Conservation (phyloP, 2,329 filamentous ascomycete species). For the Penicillium decumbens region DNA sequence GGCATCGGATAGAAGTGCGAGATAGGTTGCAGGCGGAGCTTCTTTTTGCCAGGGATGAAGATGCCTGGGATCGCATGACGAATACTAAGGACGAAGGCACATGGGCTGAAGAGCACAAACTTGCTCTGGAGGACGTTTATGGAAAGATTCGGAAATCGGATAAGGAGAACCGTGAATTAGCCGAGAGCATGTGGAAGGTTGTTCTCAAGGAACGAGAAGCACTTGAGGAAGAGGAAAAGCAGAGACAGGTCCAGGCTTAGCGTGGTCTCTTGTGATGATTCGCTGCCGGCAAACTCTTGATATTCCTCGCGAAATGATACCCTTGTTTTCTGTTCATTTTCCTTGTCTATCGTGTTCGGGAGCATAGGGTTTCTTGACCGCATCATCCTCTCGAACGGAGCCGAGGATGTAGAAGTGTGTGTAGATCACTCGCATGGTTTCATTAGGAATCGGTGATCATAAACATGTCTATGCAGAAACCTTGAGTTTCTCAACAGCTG, state of each 20-base stretch:
- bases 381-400: not conserved
- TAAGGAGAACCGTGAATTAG: constrained; percentile 25
- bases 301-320: not conserved
- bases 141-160: constrained; percentile 27
- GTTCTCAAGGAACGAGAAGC: constrained; percentile 37
- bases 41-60: constrained; percentile 38
- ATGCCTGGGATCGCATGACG: constrained; percentile 40
- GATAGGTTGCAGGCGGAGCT: constrained; percentile 29
- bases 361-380: not conserved
- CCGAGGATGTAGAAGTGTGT: not conserved
- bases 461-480: constrained; percentile 51
- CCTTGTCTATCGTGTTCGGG: too few species aligned
- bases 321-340: not conserved
- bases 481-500: constrained; percentile 65
- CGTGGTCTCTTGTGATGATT: not conserved
- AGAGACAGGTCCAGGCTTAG: constrained; percentile 2
- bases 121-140: constrained; percentile 20
- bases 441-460: constrained; percentile 8
- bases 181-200: constrained; percentile 38
- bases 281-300: not conserved
- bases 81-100: constrained; percentile 14
- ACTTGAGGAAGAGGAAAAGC: constrained; percentile 21
- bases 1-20: constrained; percentile 32
- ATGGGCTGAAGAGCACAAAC: constrained; percentile 25
- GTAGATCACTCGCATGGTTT: not conserved